A percentile compares a stretch with the other conserved stretches of the same genome.
phyloP scores from a whole-genome alignment of 352 stramenopile species.

The Globisporangium spinosum region DNA sequence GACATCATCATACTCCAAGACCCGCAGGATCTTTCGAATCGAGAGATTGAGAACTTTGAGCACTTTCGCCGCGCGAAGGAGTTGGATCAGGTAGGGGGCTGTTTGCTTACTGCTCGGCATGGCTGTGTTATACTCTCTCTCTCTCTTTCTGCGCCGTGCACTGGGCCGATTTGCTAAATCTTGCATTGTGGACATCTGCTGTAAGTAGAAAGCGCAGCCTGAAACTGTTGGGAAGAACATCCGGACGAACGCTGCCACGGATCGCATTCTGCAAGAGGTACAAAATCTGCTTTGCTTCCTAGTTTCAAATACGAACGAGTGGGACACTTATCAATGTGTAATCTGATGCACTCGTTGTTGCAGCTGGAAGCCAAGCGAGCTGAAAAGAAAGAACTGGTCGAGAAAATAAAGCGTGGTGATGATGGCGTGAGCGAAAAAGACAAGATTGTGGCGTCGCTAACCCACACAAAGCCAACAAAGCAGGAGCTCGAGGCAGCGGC shows the following conservation, averaged over 20 bases:
- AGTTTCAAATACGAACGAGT: neutral
- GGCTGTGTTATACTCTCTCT: neutral
- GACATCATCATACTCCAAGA: constrained; percentile 96
- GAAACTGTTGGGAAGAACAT: constrained; percentile 49
- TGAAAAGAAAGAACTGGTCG: constrained; percentile 60
- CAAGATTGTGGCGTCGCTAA: constrained; percentile 70
- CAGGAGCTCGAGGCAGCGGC: constrained; percentile 12
- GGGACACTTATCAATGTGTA: too few species aligned
- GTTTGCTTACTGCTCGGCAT: neutral
- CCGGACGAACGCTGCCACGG: constrained; percentile 76
- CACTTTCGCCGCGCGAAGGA: constrained; percentile 85
- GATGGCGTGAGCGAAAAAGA: constrained; percentile 67
- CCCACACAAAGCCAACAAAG: constrained; percentile 40
- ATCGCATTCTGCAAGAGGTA: constrained; percentile 79
- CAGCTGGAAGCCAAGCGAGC: constrained; percentile 61
- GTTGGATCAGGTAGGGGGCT: constrained; percentile 29
- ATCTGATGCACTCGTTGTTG: neutral
- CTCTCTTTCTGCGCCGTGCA: neutral
- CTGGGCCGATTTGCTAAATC: neutral
- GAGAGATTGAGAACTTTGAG: constrained; percentile 98
- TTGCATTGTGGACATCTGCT: neutral
- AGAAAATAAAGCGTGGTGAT: constrained; percentile 56
- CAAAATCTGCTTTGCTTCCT: neutral
- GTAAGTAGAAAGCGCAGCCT: constrained; percentile 14
- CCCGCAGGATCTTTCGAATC: constrained; percentile 83